These are phyloP conservation scores for Backusella macrospora DNA, from an alignment of 192 early-diverging fungal species.

Conservation along the genomic window DNA sequence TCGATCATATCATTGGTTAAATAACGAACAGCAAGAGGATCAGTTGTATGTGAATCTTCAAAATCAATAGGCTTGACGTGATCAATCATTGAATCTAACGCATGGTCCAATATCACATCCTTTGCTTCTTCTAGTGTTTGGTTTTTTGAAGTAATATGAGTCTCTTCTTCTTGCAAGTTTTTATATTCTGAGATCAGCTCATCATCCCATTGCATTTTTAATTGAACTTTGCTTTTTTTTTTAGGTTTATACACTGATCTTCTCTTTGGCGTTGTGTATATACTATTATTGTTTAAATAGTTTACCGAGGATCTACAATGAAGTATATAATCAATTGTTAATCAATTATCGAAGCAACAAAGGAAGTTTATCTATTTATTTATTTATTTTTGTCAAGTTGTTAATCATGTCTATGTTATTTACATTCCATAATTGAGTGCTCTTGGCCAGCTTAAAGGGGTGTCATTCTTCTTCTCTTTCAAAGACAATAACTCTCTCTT, in stretches of 20 bases:
- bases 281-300: not conserved
- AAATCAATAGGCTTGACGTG: not conserved
- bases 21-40: not conserved
- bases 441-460: not conserved
- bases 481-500: not conserved
- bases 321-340: too few relatives aligned
- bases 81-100: not conserved
- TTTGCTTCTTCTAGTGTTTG: not conserved
- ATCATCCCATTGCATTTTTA: not conserved
- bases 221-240: not conserved
- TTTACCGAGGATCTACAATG: not conserved
- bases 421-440: not conserved
- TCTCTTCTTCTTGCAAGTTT: not conserved
- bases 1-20: not conserved
- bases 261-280: slow-evolving; percentile 6
- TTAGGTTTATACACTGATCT: not conserved
- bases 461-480: not conserved
- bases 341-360: too few relatives aligned
- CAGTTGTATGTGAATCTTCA: not conserved
- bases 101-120: not conserved
- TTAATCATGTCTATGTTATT: not conserved
- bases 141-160: not conserved
- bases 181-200: not conserved
- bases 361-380: too few relatives aligned
- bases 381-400: not conserved